These are phyloP conservation scores for Sphagnum magellanicum DNA, from an alignment of 228 moss, liverwort and hornwort genomes.

Conservation along the genomic window DNA sequence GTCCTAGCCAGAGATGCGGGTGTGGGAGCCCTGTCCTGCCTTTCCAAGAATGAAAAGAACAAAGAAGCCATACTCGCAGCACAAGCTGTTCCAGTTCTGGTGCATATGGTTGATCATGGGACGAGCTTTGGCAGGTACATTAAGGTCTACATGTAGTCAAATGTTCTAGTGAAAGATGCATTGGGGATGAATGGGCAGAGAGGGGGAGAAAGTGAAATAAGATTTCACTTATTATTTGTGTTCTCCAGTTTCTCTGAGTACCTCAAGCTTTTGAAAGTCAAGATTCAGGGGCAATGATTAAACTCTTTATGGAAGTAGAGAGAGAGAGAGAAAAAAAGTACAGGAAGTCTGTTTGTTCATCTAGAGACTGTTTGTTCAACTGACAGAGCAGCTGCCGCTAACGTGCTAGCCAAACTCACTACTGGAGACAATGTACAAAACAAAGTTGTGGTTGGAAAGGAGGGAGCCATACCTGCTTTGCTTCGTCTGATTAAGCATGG, in stretches of 20 bases:
- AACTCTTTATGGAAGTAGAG: not conserved
- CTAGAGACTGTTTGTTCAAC: not conserved
- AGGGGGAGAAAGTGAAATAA: not conserved
- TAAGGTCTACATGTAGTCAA: not conserved
- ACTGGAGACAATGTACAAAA: conserved; percentile 26
- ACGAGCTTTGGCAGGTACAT: conserved; percentile 70
- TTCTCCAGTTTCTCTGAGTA: not conserved
- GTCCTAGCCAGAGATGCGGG: conserved; percentile 62
- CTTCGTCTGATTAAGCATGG: conserved; percentile 38
- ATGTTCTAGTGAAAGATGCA: not conserved
- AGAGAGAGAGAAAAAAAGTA: not conserved
- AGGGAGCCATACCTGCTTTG: conserved; percentile 42
- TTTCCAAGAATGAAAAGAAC: conserved; percentile 61
- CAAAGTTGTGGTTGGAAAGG: conserved; percentile 36
- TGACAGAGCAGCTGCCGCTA: conserved; percentile 59
- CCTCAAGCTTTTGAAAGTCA: too few species aligned
- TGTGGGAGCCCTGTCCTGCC: conserved; percentile 63
- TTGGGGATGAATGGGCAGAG: not conserved
- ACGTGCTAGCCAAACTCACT: conserved; percentile 66
- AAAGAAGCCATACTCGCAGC: conserved; percentile 49
- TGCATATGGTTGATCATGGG: conserved; percentile 52
- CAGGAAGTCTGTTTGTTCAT: not conserved
- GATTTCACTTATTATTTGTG: not conserved
- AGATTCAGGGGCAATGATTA: not conserved
- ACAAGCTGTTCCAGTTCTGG: conserved; percentile 34